Evolutionary conservation across 1,284 basidiomycete genomes (phyloP), one percentile per base, ranked within the genome.

Genomic region (Cryptococcus wingfieldii): DNA sequence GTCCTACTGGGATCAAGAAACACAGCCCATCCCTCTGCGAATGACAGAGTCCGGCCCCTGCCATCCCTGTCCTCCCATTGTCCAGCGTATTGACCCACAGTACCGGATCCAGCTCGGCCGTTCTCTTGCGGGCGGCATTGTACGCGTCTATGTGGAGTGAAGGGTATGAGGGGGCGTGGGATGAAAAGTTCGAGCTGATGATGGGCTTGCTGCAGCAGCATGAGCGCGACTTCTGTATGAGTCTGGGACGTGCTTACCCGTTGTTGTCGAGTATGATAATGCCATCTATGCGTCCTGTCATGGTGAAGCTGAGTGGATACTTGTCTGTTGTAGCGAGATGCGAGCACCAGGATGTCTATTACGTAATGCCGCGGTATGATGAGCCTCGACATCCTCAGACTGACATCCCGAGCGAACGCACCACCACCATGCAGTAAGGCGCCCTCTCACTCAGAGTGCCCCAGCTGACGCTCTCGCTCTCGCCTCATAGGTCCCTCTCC

Each of bases 121-220:
- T 64, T 38, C 82, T 78, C 60, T 84, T 84, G 18, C 87, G 77
- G 0, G 88, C 87, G 56, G 83, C 84, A 71, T 88, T 91, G 67
- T 90, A 82, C 7, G 90, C 85, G 72, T 94, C 90, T 62, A 92
- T 86, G 73, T 94, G 90, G 7, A 94, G 78, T 10, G 91, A 80
- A 1, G 91, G 87, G 72, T 92, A 93, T 1, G 87, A 84, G 0
- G 88, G 77, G 10, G 87, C 82, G 50, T 84, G 84, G 19, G 86
- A 84, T 55, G 88, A 86, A 77, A 96, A 97, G 51, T 89, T 89
- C 38, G 91, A 92, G 72, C 93, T 89, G 60, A 95, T 89, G 61
- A 97, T 87, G 38, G 92, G 87, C 53, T 85, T 87, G 49, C 90
- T 92, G 57, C 18, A 13, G 9, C 19, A 13, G 43, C 19, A 28